These are phyloP conservation scores for Globisporangium alternatum DNA, from an alignment of 352 stramenopile genomes.

Conservation along the genomic window DNA sequence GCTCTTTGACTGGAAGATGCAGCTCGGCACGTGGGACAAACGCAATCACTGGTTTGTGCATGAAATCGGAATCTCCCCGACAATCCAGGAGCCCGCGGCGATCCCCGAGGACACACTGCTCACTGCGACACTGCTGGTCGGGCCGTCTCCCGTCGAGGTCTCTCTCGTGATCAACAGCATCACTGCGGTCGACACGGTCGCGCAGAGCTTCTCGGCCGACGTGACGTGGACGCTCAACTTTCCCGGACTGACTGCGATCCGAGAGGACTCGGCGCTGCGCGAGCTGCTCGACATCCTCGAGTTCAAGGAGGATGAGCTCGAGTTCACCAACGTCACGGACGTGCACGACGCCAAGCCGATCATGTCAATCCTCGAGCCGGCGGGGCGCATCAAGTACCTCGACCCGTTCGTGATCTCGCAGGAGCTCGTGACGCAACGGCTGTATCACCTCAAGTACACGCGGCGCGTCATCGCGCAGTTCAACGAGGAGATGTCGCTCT, in stretches of 20 bases:
- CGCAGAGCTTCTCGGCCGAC: conserved; percentile 27
- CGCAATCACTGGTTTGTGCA: conserved; percentile 50
- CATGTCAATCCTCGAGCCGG: background rate
- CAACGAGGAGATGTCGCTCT: conserved; percentile 37
- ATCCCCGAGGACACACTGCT: conserved; percentile 4
- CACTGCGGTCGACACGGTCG: conserved; percentile 25
- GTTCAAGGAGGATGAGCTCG: conserved; percentile 26
- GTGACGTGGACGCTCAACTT: conserved; percentile 33
- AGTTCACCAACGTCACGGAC: conserved; percentile 30
- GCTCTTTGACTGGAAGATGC: conserved; percentile 60
- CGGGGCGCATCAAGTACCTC: conserved; percentile 13
- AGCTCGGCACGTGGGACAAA: conserved; percentile 41
- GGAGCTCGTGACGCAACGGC: background rate
- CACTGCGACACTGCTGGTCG: conserved; percentile 18
- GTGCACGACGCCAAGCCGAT: conserved; percentile 15
- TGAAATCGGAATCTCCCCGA: conserved; percentile 28
- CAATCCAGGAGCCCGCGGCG: background rate
- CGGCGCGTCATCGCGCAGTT: conserved; percentile 27
- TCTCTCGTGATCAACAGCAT: conserved; percentile 26
- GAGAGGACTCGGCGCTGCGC: conserved; percentile 27
- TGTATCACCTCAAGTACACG: conserved; percentile 24
- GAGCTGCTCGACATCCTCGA: conserved; percentile 32
- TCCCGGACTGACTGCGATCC: conserved; percentile 25
- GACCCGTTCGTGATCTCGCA: conserved; percentile 16
- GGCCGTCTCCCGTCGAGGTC: conserved; percentile 21